Evolutionary conservation across 805 yeast genomes (phyloP).

Genomic region (Diddensiella transvaalensis): DNA sequence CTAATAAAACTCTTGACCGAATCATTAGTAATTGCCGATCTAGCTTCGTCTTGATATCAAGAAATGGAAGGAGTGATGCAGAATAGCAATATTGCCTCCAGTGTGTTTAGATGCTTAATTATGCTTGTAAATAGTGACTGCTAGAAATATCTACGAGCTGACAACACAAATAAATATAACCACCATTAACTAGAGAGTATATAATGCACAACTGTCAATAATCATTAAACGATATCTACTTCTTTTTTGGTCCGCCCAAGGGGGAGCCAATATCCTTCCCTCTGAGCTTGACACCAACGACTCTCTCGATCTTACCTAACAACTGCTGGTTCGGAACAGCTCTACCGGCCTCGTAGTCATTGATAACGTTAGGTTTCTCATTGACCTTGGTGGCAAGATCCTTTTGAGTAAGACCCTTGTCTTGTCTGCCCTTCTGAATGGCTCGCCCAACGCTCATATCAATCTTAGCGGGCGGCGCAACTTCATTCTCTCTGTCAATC

Average conservation of each 20-base stretch:
- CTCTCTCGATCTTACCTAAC: constrained; percentile 88
- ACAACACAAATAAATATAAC: neutral
- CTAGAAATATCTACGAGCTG: too few relatives aligned
- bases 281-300: constrained; percentile 88
- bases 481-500: constrained; percentile 90
- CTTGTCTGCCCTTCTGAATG: constrained; percentile 80
- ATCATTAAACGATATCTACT: constrained; percentile 21
- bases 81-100: too few relatives aligned
- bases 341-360: constrained; percentile 95
- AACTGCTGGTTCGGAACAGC: constrained; percentile 96
- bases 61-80: too few relatives aligned
- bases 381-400: constrained; percentile 93
- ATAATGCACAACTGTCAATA: neutral
- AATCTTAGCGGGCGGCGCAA: constrained; percentile 86
- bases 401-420: constrained; percentile 86
- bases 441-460: constrained; percentile 84
- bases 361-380: constrained; percentile 92
- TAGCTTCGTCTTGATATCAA: too few relatives aligned
- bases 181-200: neutral
- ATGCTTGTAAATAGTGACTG: too few relatives aligned
- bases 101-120: too few relatives aligned
- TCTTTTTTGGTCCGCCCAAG: constrained; percentile 47
- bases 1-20: too few relatives aligned
- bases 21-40: too few relatives aligned
- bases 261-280: constrained; percentile 96